Percentiles rank a stretch among this genome's conserved stretches.
Conservation (phyloP, 2,329 filamentous ascomycete species). For the Botrytis porri region DNA sequence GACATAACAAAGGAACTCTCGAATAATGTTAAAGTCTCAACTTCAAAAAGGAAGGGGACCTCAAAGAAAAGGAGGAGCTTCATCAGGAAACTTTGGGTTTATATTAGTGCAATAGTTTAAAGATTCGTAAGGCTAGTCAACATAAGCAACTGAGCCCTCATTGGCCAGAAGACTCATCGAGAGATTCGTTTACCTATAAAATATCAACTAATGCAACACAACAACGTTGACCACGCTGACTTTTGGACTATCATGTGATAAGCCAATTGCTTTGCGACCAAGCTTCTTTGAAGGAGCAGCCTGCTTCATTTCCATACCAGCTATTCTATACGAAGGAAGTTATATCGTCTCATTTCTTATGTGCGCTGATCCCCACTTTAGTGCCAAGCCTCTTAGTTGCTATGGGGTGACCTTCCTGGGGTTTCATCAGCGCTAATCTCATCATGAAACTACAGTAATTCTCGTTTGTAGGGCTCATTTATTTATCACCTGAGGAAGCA, state of each 20-base stretch:
- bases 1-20: background rate
- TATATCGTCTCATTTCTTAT: background rate
- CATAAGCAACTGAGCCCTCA: background rate
- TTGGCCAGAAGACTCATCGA: background rate
- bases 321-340: background rate
- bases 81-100: background rate
- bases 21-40: background rate
- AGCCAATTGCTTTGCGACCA: background rate
- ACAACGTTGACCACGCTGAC: background rate
- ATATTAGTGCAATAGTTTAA: background rate
- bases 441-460: background rate
- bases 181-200: background rate
- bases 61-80: background rate
- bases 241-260: background rate
- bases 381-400: background rate
- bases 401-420: background rate
- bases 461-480: fast-evolving
- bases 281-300: background rate
- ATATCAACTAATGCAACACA: background rate
- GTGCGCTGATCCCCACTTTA: no score
- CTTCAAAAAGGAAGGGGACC: background rate
- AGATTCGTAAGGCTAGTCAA: background rate
- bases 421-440: background rate
- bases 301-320: background rate
- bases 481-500: no score